These are phyloP conservation scores for Lumnitzera racemosa DNA, from an alignment of 345 rosid species.

Conservation along the genomic window DNA sequence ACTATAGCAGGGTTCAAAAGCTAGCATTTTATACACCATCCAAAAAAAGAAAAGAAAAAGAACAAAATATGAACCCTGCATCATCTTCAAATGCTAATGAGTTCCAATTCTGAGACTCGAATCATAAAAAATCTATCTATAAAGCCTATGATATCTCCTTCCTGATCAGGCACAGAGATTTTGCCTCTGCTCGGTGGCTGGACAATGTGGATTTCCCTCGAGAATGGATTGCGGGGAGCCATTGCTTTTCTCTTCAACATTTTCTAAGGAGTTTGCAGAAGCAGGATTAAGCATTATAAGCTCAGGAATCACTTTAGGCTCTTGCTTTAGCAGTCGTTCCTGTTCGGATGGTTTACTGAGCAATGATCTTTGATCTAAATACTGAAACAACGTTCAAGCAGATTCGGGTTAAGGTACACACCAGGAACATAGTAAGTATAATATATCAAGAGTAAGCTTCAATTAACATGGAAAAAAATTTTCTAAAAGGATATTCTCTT, in stretches of 20 bases:
- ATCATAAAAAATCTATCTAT: too few relatives aligned
- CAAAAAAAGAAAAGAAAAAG: too few relatives aligned
- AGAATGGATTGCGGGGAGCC: constrained; percentile 1
- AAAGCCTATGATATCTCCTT: too few relatives aligned
- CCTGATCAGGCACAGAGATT: too few relatives aligned
- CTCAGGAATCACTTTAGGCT: constrained; percentile 40
- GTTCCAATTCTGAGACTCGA: too few relatives aligned
- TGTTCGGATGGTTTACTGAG: constrained; percentile 38
- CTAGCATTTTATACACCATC: too few relatives aligned
- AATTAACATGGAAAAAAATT: background rate
- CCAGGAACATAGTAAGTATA: background rate
- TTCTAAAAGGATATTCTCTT: constrained; percentile 53
- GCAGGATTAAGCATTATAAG: background rate
- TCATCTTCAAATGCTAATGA: too few relatives aligned
- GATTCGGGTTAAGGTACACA: constrained; percentile 22
- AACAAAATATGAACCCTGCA: too few relatives aligned
- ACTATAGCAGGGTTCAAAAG: too few relatives aligned
- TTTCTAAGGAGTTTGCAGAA: constrained; percentile 4
- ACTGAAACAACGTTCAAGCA: constrained; percentile 21
- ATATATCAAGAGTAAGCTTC: background rate
- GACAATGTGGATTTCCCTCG: background rate
- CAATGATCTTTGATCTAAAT: constrained; percentile 22
- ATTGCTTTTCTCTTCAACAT: background rate
- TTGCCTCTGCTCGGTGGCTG: too few relatives aligned
- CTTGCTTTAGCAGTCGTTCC: constrained; percentile 29